Conservation (phyloP, 2,329 filamentous ascomycete species). For the Paraphoma chrysanthemicola region DNA sequence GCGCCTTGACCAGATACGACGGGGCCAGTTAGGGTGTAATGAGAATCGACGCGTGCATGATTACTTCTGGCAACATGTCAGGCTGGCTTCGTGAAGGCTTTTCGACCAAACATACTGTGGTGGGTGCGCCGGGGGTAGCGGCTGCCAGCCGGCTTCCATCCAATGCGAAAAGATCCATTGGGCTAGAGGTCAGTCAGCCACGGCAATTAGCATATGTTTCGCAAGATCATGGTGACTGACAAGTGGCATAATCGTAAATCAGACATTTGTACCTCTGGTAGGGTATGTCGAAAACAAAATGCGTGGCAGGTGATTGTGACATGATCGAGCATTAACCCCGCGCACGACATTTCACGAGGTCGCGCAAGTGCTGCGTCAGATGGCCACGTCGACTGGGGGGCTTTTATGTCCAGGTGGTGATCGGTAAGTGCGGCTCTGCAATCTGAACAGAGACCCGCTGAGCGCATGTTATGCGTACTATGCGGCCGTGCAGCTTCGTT, state of each 20-base stretch:
- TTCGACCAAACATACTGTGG: background rate
- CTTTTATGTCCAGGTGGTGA: background rate
- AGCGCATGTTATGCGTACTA: background rate
- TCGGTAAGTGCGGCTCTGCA: conserved; percentile 2
- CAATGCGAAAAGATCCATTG: background rate
- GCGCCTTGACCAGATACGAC: no score
- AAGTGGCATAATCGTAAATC: background rate
- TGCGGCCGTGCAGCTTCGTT: conserved; percentile 1
- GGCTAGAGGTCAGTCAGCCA: background rate
- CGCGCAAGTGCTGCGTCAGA: background rate
- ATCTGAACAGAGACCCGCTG: background rate
- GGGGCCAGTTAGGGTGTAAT: no score
- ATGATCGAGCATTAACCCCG: background rate
- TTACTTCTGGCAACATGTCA: no score
- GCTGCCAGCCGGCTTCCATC: background rate
- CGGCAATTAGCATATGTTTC: no score
- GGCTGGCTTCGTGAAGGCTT: background rate
- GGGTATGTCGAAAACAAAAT: background rate
- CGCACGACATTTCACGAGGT: background rate
- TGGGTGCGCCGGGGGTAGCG: background rate
- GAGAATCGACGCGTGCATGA: no score
- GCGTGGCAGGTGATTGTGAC: no score
- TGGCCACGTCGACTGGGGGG: background rate
- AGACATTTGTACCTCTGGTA: background rate
- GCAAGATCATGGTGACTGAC: background rate